Conservation (phyloP, 73 alveolate species). For the Uronychia binucleata region DNA sequence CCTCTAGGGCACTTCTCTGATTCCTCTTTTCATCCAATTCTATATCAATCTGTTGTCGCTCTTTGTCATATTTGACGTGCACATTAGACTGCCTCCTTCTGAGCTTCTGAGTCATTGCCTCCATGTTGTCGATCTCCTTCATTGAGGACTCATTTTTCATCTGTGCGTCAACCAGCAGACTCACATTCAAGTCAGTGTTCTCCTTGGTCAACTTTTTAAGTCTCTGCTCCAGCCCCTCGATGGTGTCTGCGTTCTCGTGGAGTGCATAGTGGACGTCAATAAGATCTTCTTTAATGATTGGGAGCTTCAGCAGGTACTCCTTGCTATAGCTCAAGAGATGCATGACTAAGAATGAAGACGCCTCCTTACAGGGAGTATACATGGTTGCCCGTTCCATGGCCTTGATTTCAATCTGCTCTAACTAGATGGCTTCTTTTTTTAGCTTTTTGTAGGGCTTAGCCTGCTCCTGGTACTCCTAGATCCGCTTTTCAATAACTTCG, state of each 20-base stretch:
- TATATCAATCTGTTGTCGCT: neutral
- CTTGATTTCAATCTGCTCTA: constrained; percentile 42
- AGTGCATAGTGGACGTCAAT: constrained; percentile 47
- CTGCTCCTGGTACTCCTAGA: constrained; percentile 46
- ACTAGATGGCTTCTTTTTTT: constrained; percentile 49
- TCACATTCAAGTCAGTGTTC: constrained; percentile 5
- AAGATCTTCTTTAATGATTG: constrained; percentile 35
- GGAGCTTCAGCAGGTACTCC: constrained; percentile 50
- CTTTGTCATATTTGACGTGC: neutral
- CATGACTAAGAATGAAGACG: neutral
- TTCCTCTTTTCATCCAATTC: neutral
- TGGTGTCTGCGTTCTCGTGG: constrained; percentile 24
- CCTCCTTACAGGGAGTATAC: constrained; percentile 50
- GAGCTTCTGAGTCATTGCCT: neutral
- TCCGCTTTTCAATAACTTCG: constrained; percentile 39
- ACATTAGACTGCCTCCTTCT: neutral
- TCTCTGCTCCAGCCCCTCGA: constrained; percentile 2
- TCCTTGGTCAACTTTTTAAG: constrained; percentile 26
- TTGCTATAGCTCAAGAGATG: constrained; percentile 2
- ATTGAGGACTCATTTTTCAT: neutral
- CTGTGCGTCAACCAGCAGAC: neutral
- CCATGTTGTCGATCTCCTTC: neutral
- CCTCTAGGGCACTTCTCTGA: neutral
- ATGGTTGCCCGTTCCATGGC: constrained; percentile 56
- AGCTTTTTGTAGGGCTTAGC: constrained; percentile 40